A percentile compares a stretch with the other conserved stretches of the same genome.
Evolutionary conservation across 192 early-diverging fungal genomes (phyloP).

Genomic region (Backusella tuberculispora): DNA sequence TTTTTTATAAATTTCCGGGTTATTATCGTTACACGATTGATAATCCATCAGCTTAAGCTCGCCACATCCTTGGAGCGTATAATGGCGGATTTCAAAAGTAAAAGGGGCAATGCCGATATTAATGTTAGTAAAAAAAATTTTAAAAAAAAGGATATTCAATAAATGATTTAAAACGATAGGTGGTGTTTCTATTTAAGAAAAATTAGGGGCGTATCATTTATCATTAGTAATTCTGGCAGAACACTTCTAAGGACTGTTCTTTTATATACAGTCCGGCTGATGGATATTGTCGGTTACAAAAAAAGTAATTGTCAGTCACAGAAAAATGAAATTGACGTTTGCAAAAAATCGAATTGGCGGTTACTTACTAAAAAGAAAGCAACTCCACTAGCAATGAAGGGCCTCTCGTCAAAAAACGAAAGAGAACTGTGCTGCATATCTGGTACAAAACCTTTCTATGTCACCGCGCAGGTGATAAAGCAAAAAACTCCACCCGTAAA

Average conservation of each 20-base stretch:
- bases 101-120: background rate
- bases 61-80: background rate
- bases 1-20: background rate
- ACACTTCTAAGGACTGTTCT: background rate
- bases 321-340: too few relatives aligned
- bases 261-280: too few relatives aligned
- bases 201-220: background rate
- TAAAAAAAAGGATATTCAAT: background rate
- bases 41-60: slow-evolving; percentile 7
- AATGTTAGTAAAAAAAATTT: background rate
- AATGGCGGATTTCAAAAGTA: background rate
- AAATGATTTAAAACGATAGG: background rate
- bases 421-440: too few relatives aligned
- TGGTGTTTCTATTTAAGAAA: background rate
- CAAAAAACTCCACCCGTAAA: too few relatives aligned
- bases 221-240: background rate
- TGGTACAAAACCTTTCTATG: too few relatives aligned
- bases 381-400: too few relatives aligned
- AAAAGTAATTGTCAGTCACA: too few relatives aligned
- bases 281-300: too few relatives aligned
- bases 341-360: too few relatives aligned
- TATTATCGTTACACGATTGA: background rate
- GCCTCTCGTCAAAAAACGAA: too few relatives aligned
- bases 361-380: too few relatives aligned
- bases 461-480: too few relatives aligned